These are phyloP conservation scores for Lasiosphaeria hispida DNA, from an alignment of 495 filamentous ascomycete species.

Conservation along the genomic window DNA sequence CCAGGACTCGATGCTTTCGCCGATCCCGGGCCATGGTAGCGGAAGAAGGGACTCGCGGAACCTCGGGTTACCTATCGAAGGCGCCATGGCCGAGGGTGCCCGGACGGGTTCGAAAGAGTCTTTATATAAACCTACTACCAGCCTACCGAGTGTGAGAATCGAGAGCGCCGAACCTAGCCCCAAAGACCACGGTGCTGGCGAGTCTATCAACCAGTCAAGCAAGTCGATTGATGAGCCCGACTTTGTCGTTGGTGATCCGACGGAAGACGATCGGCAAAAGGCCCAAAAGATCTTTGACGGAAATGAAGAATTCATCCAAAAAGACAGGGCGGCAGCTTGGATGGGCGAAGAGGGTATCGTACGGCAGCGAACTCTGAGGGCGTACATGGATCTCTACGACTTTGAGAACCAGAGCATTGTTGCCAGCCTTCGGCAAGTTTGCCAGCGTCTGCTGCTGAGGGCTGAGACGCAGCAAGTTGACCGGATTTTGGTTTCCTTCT, in stretches of 20 bases:
- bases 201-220: constrained; percentile 24
- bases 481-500: constrained; percentile 84
- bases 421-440: constrained; percentile 73
- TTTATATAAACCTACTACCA: constrained; percentile 50
- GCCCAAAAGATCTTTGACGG: constrained; percentile 82
- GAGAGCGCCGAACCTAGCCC: constrained; percentile 33
- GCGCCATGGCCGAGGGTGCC: constrained; percentile 33
- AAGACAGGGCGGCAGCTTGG: constrained; percentile 80
- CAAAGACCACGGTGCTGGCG: constrained; percentile 14
- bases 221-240: constrained; percentile 51
- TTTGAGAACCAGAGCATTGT: constrained; percentile 82
- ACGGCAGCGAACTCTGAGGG: constrained; percentile 65
- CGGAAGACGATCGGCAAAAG: constrained; percentile 65
- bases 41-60: constrained; percentile 36
- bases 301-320: constrained; percentile 74
- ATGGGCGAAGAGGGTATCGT: constrained; percentile 74
- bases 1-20: constrained; percentile 18
- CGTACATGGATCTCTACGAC: constrained; percentile 91
- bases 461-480: constrained; percentile 98
- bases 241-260: constrained; percentile 47
- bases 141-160: constrained; percentile 38
- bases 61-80: constrained; percentile 44
- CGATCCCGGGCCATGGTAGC: constrained; percentile 37
- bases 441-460: constrained; percentile 75
- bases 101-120: constrained; percentile 42